phyloP scores from a whole-genome alignment of 495 filamentous ascomycete species.

The Neurospora sp. region DNA sequence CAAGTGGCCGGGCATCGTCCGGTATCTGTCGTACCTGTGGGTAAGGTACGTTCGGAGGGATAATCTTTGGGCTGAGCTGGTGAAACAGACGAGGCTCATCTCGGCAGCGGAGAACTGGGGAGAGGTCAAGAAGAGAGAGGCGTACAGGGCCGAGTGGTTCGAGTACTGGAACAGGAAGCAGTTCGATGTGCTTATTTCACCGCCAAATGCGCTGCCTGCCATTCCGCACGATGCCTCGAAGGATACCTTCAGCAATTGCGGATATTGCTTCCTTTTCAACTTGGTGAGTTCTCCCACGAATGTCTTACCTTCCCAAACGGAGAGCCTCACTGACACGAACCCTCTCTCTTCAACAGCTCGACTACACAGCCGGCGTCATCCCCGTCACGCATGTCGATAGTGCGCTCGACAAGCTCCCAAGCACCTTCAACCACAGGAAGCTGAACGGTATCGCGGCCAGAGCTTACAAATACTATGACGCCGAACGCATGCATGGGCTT shows the following conservation, averaged over 20 bases:
- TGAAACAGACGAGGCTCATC: conserved; percentile 61
- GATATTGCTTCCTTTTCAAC: conserved; percentile 95
- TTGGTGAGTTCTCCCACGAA: conserved; percentile 39
- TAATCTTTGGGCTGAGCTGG: conserved; percentile 63
- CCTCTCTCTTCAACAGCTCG: conserved; percentile 39
- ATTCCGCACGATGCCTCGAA: conserved; percentile 82
- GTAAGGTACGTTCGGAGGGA: conserved; percentile 75
- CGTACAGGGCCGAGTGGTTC: conserved; percentile 65
- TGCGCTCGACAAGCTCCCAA: conserved; percentile 52
- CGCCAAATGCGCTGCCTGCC: conserved; percentile 85
- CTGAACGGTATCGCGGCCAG: conserved; percentile 71
- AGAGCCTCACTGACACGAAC: conserved; percentile 1
- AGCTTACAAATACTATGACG: conserved; percentile 84
- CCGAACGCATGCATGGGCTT: conserved; percentile 71
- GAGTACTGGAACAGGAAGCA: conserved; percentile 68
- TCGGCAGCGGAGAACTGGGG: conserved; percentile 72
- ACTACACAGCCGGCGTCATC: conserved; percentile 78
- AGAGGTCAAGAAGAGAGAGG: conserved; percentile 65
- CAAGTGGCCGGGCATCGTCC: conserved; percentile 61
- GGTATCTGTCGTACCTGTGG: conserved; percentile 82
- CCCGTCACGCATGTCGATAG: conserved; percentile 80
- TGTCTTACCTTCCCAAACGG: not conserved
- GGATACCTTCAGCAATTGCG: conserved; percentile 77
- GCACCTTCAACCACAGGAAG: conserved; percentile 47
- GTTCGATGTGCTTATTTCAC: conserved; percentile 72